Base-by-base conservation (phyloP, 2,329 filamentous ascomycete species). In the Phialophora chinensis region DNA sequence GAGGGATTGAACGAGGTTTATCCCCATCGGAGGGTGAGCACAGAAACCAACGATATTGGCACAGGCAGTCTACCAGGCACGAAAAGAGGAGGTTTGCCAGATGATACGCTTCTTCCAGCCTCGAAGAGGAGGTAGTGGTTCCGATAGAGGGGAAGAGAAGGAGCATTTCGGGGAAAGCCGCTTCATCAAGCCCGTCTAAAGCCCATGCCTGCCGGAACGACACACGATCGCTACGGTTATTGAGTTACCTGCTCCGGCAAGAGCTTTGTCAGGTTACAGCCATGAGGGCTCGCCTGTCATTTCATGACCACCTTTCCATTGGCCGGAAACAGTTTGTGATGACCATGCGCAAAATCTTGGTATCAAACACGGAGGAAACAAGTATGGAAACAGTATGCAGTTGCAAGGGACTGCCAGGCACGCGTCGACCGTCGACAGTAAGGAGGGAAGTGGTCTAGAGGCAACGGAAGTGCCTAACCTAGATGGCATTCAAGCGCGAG, bases 41-140 rank as follows among this genome's bases (percentile, higher is more conserved):
- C 96, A 73, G 95, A 99, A 74, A 93, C 97, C 76, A 96, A 97
- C 73, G 95, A 98, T 78, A 97, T 98, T 64, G 85, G 92, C n/a
- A 93, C 91, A 0, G 89, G 90, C 52, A 96, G 92, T 77, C 79
- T 97, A 42, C 92, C 94, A 0, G 95, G 94, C 0, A 97, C 93
- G 0, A 98, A 98, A 81, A 84, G 93, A 66, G 94, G 90, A 70
- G 94, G 91, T 0, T 75, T 97, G 49, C 91, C 90, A 0, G 94
- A 98, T 74, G 94, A 97, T 77, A 60, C 63, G 2, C 65, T 71
- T 50, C 55, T 71, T 42, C 71, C 71, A 17, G 64, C 66, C 5
- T 63, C 70, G 25, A 73, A 73, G 54, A 64, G 71, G 59, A 67
- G 71, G 60, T 72, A 69, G 68, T n/a, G 31, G 31, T 58, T 59